Evolutionary conservation across 176 grass and related monocot species (phyloP).

Genomic region (Juncus effusus): DNA sequence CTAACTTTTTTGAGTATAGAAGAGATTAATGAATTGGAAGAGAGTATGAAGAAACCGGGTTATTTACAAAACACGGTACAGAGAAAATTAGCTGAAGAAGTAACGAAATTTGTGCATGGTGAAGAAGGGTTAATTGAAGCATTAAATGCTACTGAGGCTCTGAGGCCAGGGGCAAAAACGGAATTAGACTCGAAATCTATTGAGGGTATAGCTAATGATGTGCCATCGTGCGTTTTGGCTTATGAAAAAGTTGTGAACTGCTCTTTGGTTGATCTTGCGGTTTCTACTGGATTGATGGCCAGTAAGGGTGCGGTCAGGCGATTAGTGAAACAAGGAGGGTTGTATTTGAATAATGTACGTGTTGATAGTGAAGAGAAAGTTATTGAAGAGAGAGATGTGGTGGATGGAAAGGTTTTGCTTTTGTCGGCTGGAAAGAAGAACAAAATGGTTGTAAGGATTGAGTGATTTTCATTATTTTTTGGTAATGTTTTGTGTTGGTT

Average conservation of each 20-base stretch:
- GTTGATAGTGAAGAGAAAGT: constrained; percentile 62
- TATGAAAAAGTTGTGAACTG: constrained; percentile 76
- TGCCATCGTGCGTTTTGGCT: constrained; percentile 64
- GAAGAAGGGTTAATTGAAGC: constrained; percentile 76
- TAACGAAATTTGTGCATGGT: constrained; percentile 84
- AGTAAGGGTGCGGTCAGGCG: constrained; percentile 61
- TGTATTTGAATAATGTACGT: constrained; percentile 78
- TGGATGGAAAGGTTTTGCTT: constrained; percentile 76
- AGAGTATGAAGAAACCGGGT: constrained; percentile 64
- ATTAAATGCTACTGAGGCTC: constrained; percentile 73
- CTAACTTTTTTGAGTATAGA: constrained; percentile 72
- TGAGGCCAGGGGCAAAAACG: constrained; percentile 68
- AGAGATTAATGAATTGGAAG: constrained; percentile 73
- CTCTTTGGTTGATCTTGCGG: constrained; percentile 78
- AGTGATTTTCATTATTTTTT: constrained; percentile 35
- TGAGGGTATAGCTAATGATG: constrained; percentile 78
- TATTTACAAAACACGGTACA: constrained; percentile 76
- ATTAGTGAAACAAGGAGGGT: constrained; percentile 84
- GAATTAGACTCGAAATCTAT: constrained; percentile 62
- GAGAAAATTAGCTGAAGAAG: constrained; percentile 83
- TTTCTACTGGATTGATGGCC: constrained; percentile 66
- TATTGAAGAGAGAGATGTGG: constrained; percentile 58
- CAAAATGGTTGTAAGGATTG: constrained; percentile 91
- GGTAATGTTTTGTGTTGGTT: too few species aligned
- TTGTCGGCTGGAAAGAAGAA: constrained; percentile 97